Percentiles rank a stretch among this genome's conserved stretches.
Conservation (phyloP, 257 asterid genomes). For the Solanum etuberosum region DNA sequence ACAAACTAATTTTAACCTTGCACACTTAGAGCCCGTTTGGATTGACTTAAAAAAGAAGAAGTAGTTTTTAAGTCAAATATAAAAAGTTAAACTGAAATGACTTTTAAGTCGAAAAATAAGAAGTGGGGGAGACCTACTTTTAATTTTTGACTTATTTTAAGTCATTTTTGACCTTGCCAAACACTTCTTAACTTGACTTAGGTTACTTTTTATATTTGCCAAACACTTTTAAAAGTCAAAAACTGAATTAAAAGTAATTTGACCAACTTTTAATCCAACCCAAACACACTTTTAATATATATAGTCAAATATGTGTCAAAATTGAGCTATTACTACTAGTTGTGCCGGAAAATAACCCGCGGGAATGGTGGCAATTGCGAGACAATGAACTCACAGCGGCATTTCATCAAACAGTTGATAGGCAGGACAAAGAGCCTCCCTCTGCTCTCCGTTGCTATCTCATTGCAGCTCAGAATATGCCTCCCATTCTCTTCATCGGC, state of each 20-base stretch:
- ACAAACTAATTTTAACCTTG: neutral
- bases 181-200: too few relatives aligned
- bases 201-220: too few relatives aligned
- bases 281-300: too few relatives aligned
- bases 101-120: too few relatives aligned
- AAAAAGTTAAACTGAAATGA: too few relatives aligned
- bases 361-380: neutral
- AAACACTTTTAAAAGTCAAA: too few relatives aligned
- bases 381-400: slow-evolving; percentile 20
- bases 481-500: slow-evolving; percentile 8
- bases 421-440: neutral
- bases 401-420: slow-evolving; percentile 38
- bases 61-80: too few relatives aligned
- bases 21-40: too few relatives aligned
- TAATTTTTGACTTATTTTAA: too few relatives aligned
- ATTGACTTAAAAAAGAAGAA: neutral
- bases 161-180: too few relatives aligned
- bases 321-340: neutral
- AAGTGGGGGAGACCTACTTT: too few relatives aligned
- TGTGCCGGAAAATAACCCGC: neutral
- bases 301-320: neutral
- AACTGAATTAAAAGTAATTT: too few relatives aligned
- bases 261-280: neutral
- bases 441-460: neutral
- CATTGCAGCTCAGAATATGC: neutral